Conservation (phyloP, 140 eudicot species). For the Ambrosia hybrid region DNA sequence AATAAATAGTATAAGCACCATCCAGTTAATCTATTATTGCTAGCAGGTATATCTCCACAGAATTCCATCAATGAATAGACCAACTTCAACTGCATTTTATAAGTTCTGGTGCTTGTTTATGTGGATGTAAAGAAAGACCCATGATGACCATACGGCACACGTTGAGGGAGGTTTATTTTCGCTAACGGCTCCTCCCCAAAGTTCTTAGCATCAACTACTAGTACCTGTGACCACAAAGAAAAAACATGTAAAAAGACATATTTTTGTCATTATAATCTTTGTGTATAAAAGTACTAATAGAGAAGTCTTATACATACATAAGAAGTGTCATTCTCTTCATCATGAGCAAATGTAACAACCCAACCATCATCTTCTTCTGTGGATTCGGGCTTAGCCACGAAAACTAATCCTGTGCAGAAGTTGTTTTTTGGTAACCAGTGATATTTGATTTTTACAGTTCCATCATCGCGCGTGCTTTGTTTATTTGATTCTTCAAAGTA, state of each 20-base stretch:
- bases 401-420: constrained; percentile 33
- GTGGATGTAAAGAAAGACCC: constrained; percentile 30
- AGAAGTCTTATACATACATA: constrained; percentile 8
- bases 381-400: constrained; percentile 21
- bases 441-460: constrained; percentile 15
- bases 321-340: constrained; percentile 32
- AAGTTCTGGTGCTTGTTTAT: not conserved
- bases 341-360: constrained; percentile 34
- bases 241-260: not conserved
- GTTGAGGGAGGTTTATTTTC: constrained; percentile 29
- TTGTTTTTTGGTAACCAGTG: constrained; percentile 31
- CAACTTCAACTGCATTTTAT: not conserved
- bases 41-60: not conserved
- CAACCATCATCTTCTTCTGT: constrained; percentile 47
- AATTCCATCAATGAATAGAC: not conserved
- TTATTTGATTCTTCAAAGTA: constrained; percentile 34
- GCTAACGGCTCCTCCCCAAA: constrained; percentile 27
- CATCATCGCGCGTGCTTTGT: not conserved
- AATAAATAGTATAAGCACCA: too few species aligned
- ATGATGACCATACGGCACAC: constrained; percentile 40
- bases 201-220: constrained; percentile 36
- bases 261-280: too few species aligned
- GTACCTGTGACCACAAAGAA: constrained; percentile 19
- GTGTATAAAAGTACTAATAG: too few species aligned
- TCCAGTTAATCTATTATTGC: too few species aligned